Conservation (phyloP, 164 flowering plant genomes). For the Magnolia changhungtana region DNA sequence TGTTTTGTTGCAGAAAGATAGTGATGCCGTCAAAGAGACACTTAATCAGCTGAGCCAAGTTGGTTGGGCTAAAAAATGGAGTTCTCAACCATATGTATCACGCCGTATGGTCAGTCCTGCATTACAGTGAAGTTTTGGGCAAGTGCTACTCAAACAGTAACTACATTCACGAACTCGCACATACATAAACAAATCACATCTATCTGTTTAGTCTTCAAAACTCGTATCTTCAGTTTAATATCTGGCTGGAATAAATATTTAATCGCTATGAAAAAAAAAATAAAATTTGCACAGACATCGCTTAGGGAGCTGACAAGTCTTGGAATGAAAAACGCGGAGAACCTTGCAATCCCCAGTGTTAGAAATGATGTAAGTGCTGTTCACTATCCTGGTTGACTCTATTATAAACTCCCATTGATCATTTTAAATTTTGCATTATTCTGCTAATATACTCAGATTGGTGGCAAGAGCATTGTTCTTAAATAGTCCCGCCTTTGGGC, state of each 20-base stretch:
- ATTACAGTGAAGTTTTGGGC: constrained; percentile 30
- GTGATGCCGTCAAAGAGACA: constrained; percentile 78
- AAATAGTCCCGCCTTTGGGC: not conserved
- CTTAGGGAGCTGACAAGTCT: constrained; percentile 80
- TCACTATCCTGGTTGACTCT: not conserved
- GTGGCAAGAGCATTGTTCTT: not conserved
- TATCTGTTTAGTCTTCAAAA: constrained; percentile 3
- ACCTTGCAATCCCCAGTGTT: constrained; percentile 93
- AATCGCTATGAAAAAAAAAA: constrained; percentile 2
- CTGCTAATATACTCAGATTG: not conserved
- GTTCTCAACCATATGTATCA: constrained; percentile 91
- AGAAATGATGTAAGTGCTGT: constrained; percentile 84
- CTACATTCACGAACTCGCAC: constrained; percentile 16
- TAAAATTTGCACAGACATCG: constrained; percentile 57
- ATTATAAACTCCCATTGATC: not conserved
- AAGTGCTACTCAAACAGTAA: constrained; percentile 28
- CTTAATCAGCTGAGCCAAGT: constrained; percentile 73
- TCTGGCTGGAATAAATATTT: not conserved
- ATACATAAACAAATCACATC: constrained; percentile 19
- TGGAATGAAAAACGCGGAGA: constrained; percentile 90
- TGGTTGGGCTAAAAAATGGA: constrained; percentile 96
- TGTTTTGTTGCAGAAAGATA: constrained; percentile 65
- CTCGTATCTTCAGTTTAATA: not conserved
- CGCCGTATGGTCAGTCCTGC: constrained; percentile 78
- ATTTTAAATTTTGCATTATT: not conserved